phyloP scores from a whole-genome alignment of 1,284 basidiomycete genomes.

The Xanthoconium separans region DNA sequence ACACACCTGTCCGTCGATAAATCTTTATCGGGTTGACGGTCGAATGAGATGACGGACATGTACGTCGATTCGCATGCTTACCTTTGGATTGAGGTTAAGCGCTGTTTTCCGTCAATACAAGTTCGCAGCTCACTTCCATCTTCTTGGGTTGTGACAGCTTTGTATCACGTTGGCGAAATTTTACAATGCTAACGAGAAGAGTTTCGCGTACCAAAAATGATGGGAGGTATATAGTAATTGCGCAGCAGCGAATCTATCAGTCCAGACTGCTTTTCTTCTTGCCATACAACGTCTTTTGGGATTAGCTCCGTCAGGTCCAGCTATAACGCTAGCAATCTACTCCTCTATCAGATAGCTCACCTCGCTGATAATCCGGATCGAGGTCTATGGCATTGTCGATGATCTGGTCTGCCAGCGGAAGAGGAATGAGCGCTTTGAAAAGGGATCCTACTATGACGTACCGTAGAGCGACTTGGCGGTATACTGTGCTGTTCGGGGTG shows the following conservation, averaged over 20 bases:
- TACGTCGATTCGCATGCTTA: constrained; percentile 17
- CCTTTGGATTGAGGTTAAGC: constrained; percentile 52
- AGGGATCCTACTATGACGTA: constrained; percentile 17
- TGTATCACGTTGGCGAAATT: not conserved
- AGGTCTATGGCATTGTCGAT: constrained; percentile 44
- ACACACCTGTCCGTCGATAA: constrained; percentile 50
- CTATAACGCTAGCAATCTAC: not conserved
- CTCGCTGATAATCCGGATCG: constrained; percentile 55
- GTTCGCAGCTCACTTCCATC: constrained; percentile 45
- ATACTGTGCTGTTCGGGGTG: constrained; percentile 45
- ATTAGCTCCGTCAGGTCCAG: constrained; percentile 2
- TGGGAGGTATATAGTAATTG: constrained; percentile 55
- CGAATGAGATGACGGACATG: constrained; percentile 4
- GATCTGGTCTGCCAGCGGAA: constrained; percentile 42
- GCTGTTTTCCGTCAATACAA: constrained; percentile 57
- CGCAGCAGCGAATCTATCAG: constrained; percentile 56
- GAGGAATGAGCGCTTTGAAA: not conserved
- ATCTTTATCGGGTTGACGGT: constrained; percentile 29
- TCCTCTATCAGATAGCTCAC: constrained; percentile 25
- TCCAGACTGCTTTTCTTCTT: constrained; percentile 44
- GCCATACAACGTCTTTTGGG: constrained; percentile 49
- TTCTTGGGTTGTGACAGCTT: constrained; percentile 28
- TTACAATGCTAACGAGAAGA: not conserved
- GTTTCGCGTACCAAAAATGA: constrained; percentile 45
- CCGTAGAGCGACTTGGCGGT: constrained; percentile 47